Evolutionary conservation across 768 basidiomycete species (phyloP).

Genomic region (Russula virescens): DNA sequence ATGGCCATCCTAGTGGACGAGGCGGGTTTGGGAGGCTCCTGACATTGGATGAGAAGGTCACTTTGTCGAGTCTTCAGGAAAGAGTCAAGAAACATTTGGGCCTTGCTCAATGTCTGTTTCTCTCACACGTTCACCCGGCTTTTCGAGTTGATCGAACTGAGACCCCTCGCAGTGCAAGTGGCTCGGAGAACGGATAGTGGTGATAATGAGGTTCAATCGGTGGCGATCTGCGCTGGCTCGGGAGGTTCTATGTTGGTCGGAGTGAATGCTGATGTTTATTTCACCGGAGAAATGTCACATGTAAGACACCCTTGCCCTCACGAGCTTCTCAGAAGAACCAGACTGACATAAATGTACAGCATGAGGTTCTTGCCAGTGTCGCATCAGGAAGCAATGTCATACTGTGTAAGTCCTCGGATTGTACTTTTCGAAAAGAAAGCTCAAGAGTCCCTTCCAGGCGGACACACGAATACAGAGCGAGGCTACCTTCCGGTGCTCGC

Average conservation of each 20-base stretch:
- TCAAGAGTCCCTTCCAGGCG: conserved; percentile 43
- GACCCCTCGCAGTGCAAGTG: conserved; percentile 51
- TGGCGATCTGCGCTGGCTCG: conserved; percentile 90
- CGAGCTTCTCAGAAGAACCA: conserved; percentile 3
- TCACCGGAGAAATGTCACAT: conserved; percentile 92
- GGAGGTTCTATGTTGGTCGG: conserved; percentile 73
- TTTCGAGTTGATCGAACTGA: neutral
- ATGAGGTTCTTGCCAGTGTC: conserved; percentile 79
- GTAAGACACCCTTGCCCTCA: conserved; percentile 36
- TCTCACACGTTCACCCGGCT: neutral
- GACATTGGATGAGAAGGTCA: conserved; percentile 18
- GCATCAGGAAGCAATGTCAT: conserved; percentile 75
- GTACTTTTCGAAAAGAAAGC: neutral
- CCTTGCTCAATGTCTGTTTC: conserved; percentile 39
- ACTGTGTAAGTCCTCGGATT: conserved; percentile 53
- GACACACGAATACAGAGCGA: conserved; percentile 93
- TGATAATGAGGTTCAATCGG: conserved; percentile 39
- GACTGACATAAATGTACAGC: conserved; percentile 40
- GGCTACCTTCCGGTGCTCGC: conserved; percentile 81
- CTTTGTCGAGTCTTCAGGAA: conserved; percentile 32
- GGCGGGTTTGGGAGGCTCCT: conserved; percentile 28
- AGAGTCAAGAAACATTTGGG: conserved; percentile 35
- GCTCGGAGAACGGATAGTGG: conserved; percentile 34
- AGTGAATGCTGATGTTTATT: conserved; percentile 74
- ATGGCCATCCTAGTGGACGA: conserved; percentile 29